phyloP scores from a whole-genome alignment of 148 eudicot species.

The Nyssa sinensis region DNA sequence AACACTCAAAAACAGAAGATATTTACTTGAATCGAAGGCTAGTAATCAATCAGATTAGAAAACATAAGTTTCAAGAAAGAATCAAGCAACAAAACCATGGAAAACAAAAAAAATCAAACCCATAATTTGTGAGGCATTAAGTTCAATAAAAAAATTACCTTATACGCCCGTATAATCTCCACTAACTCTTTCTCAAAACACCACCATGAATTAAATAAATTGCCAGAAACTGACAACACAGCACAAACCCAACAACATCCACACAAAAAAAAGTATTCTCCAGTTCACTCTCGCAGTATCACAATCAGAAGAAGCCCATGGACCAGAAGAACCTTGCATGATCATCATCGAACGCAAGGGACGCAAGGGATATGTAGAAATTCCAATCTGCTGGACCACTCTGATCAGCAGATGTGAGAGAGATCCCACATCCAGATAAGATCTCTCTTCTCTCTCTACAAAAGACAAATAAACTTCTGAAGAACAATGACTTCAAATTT shows the following conservation, averaged over 20 bases:
- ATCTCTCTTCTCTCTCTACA: constrained; percentile 27
- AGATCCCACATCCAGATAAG: constrained; percentile 25
- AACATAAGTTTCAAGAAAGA: background rate
- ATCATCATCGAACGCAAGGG: background rate
- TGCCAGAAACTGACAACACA: background rate
- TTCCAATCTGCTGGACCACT: constrained; percentile 6
- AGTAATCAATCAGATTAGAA: background rate
- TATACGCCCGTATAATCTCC: background rate
- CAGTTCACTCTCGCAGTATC: constrained; percentile 11
- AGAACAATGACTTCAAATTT: constrained; percentile 28
- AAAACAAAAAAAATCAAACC: background rate
- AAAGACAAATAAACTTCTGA: constrained; percentile 2
- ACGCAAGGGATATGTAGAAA: constrained; percentile 6
- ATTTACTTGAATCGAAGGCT: background rate
- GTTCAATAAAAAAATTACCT: background rate
- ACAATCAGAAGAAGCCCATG: constrained; percentile 15
- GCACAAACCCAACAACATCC: background rate
- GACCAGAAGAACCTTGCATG: constrained; percentile 11
- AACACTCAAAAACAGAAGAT: background rate
- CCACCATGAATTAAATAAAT: background rate
- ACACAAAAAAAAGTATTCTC: constrained; percentile 6
- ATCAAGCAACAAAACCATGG: background rate
- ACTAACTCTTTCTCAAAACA: background rate
- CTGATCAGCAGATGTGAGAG: constrained; percentile 7
- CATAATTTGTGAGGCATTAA: background rate